phyloP scores from a whole-genome alignment of 257 asterid genomes.

The Solanum phureja region DNA sequence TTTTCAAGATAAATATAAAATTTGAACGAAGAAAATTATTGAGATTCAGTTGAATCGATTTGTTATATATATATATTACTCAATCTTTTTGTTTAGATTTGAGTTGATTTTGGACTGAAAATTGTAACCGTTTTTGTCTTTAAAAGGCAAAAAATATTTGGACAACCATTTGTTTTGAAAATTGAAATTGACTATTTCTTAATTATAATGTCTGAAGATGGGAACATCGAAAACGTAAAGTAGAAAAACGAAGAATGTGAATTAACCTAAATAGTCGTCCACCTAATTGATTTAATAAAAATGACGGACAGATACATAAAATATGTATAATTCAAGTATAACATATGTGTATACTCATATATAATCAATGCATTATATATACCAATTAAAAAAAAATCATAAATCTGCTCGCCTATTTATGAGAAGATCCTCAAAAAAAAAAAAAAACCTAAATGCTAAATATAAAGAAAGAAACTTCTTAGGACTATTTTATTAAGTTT shows the following conservation, averaged over 20 bases:
- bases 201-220: background rate
- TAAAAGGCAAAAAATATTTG: background rate
- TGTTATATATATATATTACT: too few species aligned
- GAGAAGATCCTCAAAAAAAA: background rate
- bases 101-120: background rate
- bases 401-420: too few species aligned
- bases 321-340: too few species aligned
- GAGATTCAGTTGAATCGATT: too few species aligned
- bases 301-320: too few species aligned
- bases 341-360: background rate
- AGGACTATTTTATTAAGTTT: background rate
- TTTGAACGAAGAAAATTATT: too few species aligned
- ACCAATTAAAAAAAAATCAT: too few species aligned
- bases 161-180: background rate
- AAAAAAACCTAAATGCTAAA: background rate
- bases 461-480: background rate
- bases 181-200: background rate
- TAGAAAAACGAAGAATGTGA: background rate
- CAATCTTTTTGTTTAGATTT: background rate
- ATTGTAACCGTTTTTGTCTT: background rate
- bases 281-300: too few species aligned
- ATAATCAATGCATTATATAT: background rate
- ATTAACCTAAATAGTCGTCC: too few species aligned
- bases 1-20: background rate
- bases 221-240: background rate